A percentile compares a stretch with the other conserved stretches of the same genome.
Evolutionary conservation across 2,329 filamentous ascomycete species (phyloP).

Genomic region (Colletotrichum tofieldiae): DNA sequence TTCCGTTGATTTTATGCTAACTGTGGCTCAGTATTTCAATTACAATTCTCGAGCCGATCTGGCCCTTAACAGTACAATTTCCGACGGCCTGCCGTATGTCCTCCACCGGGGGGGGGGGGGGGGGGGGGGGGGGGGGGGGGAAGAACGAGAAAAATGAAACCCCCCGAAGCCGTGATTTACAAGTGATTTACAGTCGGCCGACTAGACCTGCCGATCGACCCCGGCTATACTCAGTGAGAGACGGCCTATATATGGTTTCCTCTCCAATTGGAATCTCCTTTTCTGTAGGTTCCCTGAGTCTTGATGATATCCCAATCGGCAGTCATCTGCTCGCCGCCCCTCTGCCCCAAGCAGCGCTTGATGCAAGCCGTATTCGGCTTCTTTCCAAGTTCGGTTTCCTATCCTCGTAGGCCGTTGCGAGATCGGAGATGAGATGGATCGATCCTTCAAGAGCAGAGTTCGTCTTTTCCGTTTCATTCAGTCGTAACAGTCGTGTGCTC

Average conservation of each 20-base stretch:
- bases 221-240: background rate
- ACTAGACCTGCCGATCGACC: background rate
- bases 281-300: background rate
- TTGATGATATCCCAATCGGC: background rate
- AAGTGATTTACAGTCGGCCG: background rate
- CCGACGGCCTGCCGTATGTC: background rate
- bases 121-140: no score
- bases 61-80: background rate
- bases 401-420: background rate
- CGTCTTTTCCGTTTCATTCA: background rate
- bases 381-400: background rate
- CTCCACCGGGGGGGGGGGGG: no score
- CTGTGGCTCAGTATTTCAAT: no score
- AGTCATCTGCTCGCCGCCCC: background rate
- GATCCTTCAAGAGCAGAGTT: background rate
- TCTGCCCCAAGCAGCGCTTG: background rate
- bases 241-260: background rate
- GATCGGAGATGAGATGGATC: background rate
- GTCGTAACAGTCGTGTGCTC: conserved; percentile 8
- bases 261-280: background rate
- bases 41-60: no score
- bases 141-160: background rate
- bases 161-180: background rate
- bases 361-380: background rate
- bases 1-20: no score